Percentiles rank a stretch among this genome's conserved stretches.
phyloP scores from a whole-genome alignment of 352 stramenopile genomes.

The Globisporangium cederbergense region DNA sequence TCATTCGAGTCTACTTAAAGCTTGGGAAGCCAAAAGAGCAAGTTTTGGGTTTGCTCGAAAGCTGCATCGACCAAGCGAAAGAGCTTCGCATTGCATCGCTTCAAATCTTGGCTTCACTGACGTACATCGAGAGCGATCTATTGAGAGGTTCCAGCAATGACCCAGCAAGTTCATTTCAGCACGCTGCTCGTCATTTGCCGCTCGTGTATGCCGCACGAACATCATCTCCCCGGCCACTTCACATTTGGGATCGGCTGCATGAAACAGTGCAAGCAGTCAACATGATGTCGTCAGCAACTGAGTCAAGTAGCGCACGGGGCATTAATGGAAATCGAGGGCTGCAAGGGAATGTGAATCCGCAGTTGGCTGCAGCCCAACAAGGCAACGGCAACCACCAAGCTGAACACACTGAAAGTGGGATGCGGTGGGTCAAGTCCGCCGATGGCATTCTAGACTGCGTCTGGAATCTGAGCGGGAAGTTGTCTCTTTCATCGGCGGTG shows the following conservation, averaged over 20 bases:
- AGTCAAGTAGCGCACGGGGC: not conserved
- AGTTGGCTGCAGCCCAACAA: constrained; percentile 19
- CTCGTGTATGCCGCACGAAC: constrained; percentile 28
- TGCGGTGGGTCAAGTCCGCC: constrained; percentile 54
- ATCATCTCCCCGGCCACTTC: constrained; percentile 33
- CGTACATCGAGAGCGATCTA: constrained; percentile 48
- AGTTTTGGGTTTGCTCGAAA: constrained; percentile 44
- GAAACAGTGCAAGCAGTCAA: constrained; percentile 16
- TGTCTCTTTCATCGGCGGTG: constrained; percentile 36
- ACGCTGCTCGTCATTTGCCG: constrained; percentile 24
- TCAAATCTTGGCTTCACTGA: constrained; percentile 41
- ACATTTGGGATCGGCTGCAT: constrained; percentile 41
- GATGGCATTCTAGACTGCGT: constrained; percentile 54
- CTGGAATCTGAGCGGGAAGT: constrained; percentile 67
- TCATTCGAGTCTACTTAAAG: constrained; percentile 64
- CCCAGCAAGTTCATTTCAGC: not conserved
- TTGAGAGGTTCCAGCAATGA: constrained; percentile 20
- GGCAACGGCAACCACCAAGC: constrained; percentile 9
- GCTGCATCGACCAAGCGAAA: constrained; percentile 55
- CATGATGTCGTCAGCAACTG: constrained; percentile 2
- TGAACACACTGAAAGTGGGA: constrained; percentile 22
- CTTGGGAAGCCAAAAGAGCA: constrained; percentile 52
- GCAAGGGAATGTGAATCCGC: constrained; percentile 25
- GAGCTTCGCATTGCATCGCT: constrained; percentile 54
- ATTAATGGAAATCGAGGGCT: constrained; percentile 4